phyloP scores from a whole-genome alignment of 768 basidiomycete species.

The Mycena rebaudengoi region DNA sequence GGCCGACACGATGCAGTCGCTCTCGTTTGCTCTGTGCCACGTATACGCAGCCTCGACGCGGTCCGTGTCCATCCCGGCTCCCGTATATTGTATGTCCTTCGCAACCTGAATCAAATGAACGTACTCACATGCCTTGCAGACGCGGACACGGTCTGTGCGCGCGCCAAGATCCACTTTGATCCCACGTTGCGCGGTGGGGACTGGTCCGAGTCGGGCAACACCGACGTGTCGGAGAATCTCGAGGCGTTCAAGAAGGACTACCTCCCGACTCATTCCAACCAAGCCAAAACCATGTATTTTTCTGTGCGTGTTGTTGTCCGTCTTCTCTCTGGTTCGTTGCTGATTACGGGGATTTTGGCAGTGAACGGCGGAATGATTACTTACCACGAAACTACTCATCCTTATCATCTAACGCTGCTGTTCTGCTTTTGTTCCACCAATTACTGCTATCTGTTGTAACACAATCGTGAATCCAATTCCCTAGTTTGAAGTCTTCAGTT shows the following conservation, averaged over 20 bases:
- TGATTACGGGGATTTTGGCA: too few relatives aligned
- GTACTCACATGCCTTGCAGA: conserved; percentile 47
- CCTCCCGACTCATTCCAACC: conserved; percentile 51
- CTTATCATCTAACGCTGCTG: too few relatives aligned
- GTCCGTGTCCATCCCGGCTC: conserved; percentile 86
- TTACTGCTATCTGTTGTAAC: too few relatives aligned
- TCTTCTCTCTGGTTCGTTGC: background rate
- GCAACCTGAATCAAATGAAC: background rate
- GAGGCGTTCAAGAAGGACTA: conserved; percentile 61
- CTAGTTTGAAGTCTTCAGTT: too few relatives aligned
- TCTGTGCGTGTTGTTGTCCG: conserved; percentile 28
- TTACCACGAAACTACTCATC: too few relatives aligned
- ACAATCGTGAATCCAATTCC: too few relatives aligned
- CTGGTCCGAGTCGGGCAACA: conserved; percentile 43
- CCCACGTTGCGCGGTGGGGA: conserved; percentile 54
- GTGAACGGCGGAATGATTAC: too few relatives aligned
- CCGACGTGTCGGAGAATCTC: conserved; percentile 44
- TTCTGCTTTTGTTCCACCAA: too few relatives aligned
- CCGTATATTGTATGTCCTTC: conserved; percentile 74
- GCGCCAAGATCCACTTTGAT: conserved; percentile 71
- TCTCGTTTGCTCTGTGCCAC: conserved; percentile 80
- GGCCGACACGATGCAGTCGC: conserved; percentile 71
- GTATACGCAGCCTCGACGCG: conserved; percentile 85
- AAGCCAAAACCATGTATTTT: conserved; percentile 49
- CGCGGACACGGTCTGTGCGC: conserved; percentile 77